Percentiles rank a stretch among this genome's conserved stretches.
These are phyloP conservation scores for Phycomyces blakesleeanus DNA, from an alignment of 192 early-diverging fungal genomes.

Conservation along the genomic window DNA sequence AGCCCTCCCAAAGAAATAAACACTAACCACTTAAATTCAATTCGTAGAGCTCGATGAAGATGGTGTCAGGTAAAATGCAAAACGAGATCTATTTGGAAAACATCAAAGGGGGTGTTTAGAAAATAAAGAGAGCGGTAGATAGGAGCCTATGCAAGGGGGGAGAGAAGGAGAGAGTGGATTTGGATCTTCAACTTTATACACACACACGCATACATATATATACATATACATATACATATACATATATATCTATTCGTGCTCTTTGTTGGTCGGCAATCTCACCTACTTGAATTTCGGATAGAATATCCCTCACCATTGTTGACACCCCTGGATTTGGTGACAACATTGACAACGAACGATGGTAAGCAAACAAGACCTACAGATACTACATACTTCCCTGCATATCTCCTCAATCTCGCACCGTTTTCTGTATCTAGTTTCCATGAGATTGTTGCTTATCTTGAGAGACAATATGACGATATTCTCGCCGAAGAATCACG, in stretches of 20 bases:
- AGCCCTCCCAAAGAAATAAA: background rate
- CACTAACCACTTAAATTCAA: background rate
- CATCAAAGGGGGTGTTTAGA: background rate
- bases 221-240: slow-evolving; percentile 5
- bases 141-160: background rate
- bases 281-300: background rate
- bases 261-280: background rate
- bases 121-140: background rate
- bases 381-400: background rate
- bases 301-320: slow-evolving; percentile 91
- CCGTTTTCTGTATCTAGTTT: slow-evolving; percentile 61
- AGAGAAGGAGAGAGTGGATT: background rate
- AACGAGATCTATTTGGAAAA: slow-evolving; percentile 8
- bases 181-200: background rate
- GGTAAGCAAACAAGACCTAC: slow-evolving; percentile 49
- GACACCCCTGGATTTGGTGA: slow-evolving; percentile 99
- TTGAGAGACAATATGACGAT: slow-evolving; percentile 93
- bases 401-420: background rate
- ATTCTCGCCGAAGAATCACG: slow-evolving; percentile 86
- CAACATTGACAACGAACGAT: slow-evolving; percentile 90
- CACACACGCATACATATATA: no score
- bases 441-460: slow-evolving; percentile 86
- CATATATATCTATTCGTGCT: background rate
- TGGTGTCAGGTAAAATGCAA: slow-evolving; percentile 66
- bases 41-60: slow-evolving; percentile 96